Base-by-base conservation (phyloP, 192 early-diverging fungal species). In the Dimargaris cristalligena region DNA sequence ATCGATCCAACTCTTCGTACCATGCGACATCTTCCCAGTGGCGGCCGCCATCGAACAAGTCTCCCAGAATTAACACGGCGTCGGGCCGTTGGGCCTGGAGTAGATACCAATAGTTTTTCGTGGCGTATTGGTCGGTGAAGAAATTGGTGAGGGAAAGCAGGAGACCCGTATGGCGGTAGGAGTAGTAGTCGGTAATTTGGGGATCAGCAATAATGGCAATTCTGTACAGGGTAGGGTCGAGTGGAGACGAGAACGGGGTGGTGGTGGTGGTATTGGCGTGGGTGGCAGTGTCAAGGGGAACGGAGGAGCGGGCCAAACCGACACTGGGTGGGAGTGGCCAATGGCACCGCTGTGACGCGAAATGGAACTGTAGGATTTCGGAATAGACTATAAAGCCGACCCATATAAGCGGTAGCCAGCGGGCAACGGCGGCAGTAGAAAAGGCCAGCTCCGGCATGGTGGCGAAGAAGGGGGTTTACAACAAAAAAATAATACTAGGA, bases 101-200 rank as follows among this genome's bases (percentile, higher is more conserved):
- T 13, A 94, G 34, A 6, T 77, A 63, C 20, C 52, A 61, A 66
- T 89, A 97, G 59, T 88, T 88, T 6, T 86, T 78, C 58, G 75
- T 74, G 80, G 94, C 85, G 66, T 89, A 94, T 0, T 88, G 68
- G 60, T 92, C 91, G 13, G 85, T 88, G 66, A 86, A 90, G 54
- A 87, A 87, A 63, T 94, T 78, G 8, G 78, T 76, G 3, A 85
- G 28, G 11, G 59, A 62, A 6, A 90, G 73, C 0, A 82, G 32
- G 2, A 81, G 32, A 0, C 87, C 87, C 11, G 74, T 65, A 41
- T 84, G 82, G 3, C 74, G 66, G 63, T 97, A 97, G 11, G 91
- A 94, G 63, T 84, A 86, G 34, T 81, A 71, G 66, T 94, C 94
- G 35, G 90, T 91, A 44, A 97, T 78, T 63, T 97, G 94, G 38